A percentile compares a stretch with the other conserved stretches of the same genome.
Evolutionary conservation across 2,329 filamentous ascomycete genomes (phyloP).

Genomic region (Botrytis aclada): DNA sequence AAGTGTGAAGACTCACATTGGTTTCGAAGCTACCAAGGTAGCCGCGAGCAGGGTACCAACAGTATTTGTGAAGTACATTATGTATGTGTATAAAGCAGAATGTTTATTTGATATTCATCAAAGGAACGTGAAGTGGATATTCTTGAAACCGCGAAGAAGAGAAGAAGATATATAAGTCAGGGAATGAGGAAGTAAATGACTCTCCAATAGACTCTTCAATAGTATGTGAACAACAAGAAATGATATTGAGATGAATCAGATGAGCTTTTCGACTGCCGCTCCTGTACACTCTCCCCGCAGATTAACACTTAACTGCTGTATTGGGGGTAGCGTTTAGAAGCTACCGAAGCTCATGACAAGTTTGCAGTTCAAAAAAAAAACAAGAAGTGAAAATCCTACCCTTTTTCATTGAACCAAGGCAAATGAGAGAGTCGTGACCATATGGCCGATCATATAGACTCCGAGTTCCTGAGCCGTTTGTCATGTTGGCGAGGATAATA

Average conservation of each 20-base stretch:
- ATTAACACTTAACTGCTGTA: slow-evolving; percentile 1
- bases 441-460: not conserved
- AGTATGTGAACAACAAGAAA: not conserved
- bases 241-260: slow-evolving; percentile 7
- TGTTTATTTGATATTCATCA: not conserved
- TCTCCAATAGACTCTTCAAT: not conserved
- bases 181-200: not conserved
- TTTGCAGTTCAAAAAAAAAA: not conserved
- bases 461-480: not conserved
- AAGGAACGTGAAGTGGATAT: not conserved
- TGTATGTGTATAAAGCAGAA: not conserved
- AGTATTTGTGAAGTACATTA: slow-evolving; percentile 17
- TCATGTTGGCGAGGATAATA: not conserved
- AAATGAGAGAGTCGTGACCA: not conserved
- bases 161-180: slow-evolving; percentile 1
- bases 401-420: not conserved
- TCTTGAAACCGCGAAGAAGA: not conserved
- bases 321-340: not conserved
- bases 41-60: slow-evolving; percentile 10
- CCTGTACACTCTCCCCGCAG: not conserved
- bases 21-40: slow-evolving; percentile 1
- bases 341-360: not conserved
- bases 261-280: not conserved
- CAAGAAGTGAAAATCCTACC: not conserved
- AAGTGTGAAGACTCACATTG: slow-evolving; percentile 12